phyloP scores from a whole-genome alignment of 768 basidiomycete species.

The Suillus subaureus region DNA sequence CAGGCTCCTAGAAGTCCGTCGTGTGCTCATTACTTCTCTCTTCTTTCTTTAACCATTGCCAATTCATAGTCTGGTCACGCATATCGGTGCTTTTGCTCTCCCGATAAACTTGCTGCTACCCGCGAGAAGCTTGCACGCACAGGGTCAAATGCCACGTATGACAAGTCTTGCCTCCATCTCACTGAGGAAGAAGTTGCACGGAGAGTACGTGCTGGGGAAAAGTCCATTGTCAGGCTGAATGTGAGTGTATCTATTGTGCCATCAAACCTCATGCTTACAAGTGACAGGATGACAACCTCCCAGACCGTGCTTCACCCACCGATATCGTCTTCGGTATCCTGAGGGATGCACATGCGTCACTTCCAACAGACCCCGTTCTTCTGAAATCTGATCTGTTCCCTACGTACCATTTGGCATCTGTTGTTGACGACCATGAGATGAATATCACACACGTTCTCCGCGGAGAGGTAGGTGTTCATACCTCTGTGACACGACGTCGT shows the following conservation, averaged over 20 bases:
- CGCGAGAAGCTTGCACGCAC: constrained; percentile 69
- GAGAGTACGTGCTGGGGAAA: constrained; percentile 73
- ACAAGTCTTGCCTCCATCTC: constrained; percentile 84
- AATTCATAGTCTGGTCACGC: constrained; percentile 73
- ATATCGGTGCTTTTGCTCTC: constrained; percentile 93
- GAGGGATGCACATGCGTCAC: constrained; percentile 73
- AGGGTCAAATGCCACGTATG: constrained; percentile 83
- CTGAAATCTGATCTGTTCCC: constrained; percentile 93
- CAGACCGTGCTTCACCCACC: constrained; percentile 46
- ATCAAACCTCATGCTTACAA: constrained; percentile 8
- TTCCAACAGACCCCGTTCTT: constrained; percentile 88
- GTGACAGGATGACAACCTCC: constrained; percentile 59
- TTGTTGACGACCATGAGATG: constrained; percentile 97
- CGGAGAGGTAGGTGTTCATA: constrained; percentile 67
- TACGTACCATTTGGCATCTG: constrained; percentile 95
- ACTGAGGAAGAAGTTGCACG: constrained; percentile 84
- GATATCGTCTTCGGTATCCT: constrained; percentile 81
- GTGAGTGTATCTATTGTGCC: constrained; percentile 45
- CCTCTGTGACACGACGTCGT: neutral
- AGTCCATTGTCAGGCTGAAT: constrained; percentile 83
- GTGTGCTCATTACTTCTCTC: neutral
- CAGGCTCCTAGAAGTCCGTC: constrained; percentile 72
- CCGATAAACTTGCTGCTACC: constrained; percentile 65
- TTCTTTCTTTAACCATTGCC: neutral
- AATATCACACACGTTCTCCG: constrained; percentile 93